phyloP scores from a whole-genome alignment of 371 early-diverging fungal genomes.

The Parasitella parasitica region DNA sequence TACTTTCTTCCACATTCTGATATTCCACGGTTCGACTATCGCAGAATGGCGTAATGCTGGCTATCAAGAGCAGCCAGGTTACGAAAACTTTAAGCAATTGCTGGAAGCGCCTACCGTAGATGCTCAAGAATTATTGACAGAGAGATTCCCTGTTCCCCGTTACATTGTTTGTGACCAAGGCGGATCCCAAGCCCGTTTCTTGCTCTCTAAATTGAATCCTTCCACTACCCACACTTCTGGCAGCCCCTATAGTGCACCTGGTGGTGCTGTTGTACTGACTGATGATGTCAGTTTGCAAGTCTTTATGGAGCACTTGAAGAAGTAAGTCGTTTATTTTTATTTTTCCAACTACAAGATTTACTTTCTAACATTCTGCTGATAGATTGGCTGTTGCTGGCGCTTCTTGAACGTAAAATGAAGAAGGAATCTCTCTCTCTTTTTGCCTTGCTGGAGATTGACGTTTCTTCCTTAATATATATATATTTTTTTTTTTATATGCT shows the following conservation, averaged over 20 bases:
- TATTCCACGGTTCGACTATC: conserved; percentile 52
- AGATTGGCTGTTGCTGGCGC: conserved; percentile 52
- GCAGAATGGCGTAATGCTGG: conserved; percentile 72
- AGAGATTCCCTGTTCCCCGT: conserved; percentile 98
- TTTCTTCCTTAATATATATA: neutral
- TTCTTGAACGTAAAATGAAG: conserved; percentile 24
- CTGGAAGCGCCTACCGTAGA: conserved; percentile 89
- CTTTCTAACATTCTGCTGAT: no score
- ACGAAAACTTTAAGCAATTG: conserved; percentile 87
- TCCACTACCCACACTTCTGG: conserved; percentile 91
- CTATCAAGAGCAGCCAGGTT: conserved; percentile 51
- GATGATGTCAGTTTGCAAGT: conserved; percentile 98
- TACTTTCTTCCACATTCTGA: conserved; percentile 73
- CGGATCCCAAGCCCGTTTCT: conserved; percentile 99
- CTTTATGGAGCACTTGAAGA: conserved; percentile 96
- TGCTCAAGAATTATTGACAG: conserved; percentile 89
- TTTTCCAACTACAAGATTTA: neutral
- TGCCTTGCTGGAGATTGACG: neutral
- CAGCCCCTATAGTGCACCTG: conserved; percentile 63
- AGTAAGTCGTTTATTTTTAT: conserved; percentile 43
- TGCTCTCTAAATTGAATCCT: conserved; percentile 98
- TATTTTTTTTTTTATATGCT: neutral
- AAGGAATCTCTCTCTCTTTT: neutral
- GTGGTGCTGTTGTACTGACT: conserved; percentile 90
- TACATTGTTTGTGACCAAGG: conserved; percentile 97